Base-by-base conservation (phyloP, 768 basidiomycete species). In the Auricularia sp. region DNA sequence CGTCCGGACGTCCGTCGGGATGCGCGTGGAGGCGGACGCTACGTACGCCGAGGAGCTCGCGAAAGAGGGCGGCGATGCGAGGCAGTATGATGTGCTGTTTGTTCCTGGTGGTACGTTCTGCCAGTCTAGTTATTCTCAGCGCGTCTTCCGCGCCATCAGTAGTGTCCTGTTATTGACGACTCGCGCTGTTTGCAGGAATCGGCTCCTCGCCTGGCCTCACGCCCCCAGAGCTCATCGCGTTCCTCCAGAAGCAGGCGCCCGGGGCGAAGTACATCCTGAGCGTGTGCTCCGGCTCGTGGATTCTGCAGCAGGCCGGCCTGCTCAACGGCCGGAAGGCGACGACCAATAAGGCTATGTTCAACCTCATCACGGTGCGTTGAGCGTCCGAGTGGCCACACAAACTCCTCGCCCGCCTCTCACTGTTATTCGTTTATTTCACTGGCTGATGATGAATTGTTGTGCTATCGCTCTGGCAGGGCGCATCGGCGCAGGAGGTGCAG, bases 401-500 rank as follows among this genome's bases (percentile, higher is more conserved):
- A 29, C 29, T 29, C 29, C 29, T 29, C 29, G 29, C 29, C 29
- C 29, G 29, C 29, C 29, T 29, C 29, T 29, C 29, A 29, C 29
- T 2, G 29, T 29, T 29, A 29, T 29, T 29, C 29, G 29, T 29
- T 29, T 29, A 29, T 29, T 3, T 29, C 29, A 29, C 29, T 29
- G 29, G 29, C 29, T 29, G 29, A 29, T 29, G 29, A 29, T 29
- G 29, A 29, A 29, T 3, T 29, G 29, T 29, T 29, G 29, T 29
- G 29, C 29, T 29, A 29, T 29, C 29, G n/a, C n/a, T 29, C 29
- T 29, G 29, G 29, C 29, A 29, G 29, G 29, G 29, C 29, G 29
- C 11, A 70, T 65, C 35, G 45, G 45, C 13, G n/a, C n/a, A 47
- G 45, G 45, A 47, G 13, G n/a, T 54, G 7, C n/a, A 54, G n/a